Evolutionary conservation across 2,329 filamentous ascomycete species (phyloP).

Genomic region (Emericellopsis atlantica): DNA sequence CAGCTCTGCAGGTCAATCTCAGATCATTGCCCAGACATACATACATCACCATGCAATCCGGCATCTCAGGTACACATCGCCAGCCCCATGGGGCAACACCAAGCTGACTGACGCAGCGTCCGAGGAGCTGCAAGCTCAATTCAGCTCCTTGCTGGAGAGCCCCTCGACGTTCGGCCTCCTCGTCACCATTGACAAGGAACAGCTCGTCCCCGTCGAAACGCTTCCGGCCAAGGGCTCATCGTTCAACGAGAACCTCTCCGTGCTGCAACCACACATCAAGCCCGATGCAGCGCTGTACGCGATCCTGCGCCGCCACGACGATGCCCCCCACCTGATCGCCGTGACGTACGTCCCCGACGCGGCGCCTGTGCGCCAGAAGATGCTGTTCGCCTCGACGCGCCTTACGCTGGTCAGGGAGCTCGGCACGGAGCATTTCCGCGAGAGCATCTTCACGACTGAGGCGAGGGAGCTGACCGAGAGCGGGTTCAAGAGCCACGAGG

Average conservation of each 20-base stretch:
- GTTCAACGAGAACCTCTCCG: constrained; percentile 52
- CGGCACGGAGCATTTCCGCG: constrained; percentile 65
- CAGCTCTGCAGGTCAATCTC: no score
- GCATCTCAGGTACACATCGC: constrained; percentile 52
- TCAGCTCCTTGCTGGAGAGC: constrained; percentile 55
- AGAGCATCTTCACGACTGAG: constrained; percentile 61
- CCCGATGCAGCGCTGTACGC: constrained; percentile 59
- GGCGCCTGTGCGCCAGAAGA: constrained; percentile 73
- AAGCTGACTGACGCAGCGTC: constrained; percentile 40
- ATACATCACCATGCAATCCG: constrained; percentile 53
- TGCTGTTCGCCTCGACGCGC: constrained; percentile 70
- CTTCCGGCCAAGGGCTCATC: constrained; percentile 39
- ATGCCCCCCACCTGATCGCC: constrained; percentile 47
- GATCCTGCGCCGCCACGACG: constrained; percentile 56
- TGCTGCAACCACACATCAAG: constrained; percentile 50
- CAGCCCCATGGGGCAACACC: constrained; percentile 3
- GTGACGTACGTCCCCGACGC: constrained; percentile 70
- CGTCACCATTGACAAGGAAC: constrained; percentile 56
- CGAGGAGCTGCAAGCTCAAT: constrained; percentile 61
- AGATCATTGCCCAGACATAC: neutral
- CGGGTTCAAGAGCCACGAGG: constrained; percentile 63
- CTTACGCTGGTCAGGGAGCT: constrained; percentile 65
- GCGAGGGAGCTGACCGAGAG: constrained; percentile 54
- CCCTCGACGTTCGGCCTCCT: constrained; percentile 55
- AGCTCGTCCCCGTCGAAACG: constrained; percentile 46